A percentile compares a stretch with the other conserved stretches of the same genome.
phyloP scores from a whole-genome alignment of 495 filamentous ascomycete species.

The Alectoria sarmentosa region DNA sequence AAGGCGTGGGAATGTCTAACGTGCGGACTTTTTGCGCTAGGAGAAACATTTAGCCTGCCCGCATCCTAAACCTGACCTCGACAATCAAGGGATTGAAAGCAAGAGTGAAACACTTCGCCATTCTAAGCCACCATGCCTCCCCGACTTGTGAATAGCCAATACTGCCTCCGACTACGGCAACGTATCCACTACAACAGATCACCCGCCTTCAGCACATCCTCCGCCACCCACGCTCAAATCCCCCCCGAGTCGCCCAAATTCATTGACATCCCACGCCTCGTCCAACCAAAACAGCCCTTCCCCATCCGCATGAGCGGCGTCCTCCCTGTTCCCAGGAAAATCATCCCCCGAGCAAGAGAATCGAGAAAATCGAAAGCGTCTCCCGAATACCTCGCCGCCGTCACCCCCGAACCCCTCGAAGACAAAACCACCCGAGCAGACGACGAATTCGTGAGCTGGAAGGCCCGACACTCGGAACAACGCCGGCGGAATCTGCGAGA shows the following conservation, averaged over 20 bases:
- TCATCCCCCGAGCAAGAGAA: slow-evolving; percentile 46
- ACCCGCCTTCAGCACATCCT: slow-evolving; percentile 17
- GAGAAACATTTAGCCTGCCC: neutral
- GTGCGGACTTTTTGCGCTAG: slow-evolving; percentile 6
- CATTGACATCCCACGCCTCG: slow-evolving; percentile 55
- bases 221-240: slow-evolving; percentile 26
- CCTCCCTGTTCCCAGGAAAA: slow-evolving; percentile 59
- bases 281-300: slow-evolving; percentile 41
- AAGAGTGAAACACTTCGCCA: neutral
- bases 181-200: neutral
- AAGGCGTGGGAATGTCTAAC: too few species aligned
- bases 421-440: slow-evolving; percentile 28
- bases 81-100: neutral
- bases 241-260: slow-evolving; percentile 66
- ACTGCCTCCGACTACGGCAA: slow-evolving; percentile 7
- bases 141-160: slow-evolving; percentile 1
- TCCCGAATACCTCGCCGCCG: slow-evolving; percentile 44
- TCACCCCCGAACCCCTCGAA: slow-evolving; percentile 34
- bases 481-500: slow-evolving; percentile 58
- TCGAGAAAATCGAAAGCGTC: slow-evolving; percentile 42
- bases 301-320: slow-evolving; percentile 57
- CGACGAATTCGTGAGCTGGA: slow-evolving; percentile 53
- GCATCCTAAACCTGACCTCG: neutral
- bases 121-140: slow-evolving; percentile 17
- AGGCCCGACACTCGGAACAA: slow-evolving; percentile 49